Percentiles rank a stretch among this genome's conserved stretches.
These are phyloP conservation scores for Rosa lucieae DNA, from an alignment of 306 rosid genomes.

Conservation along the genomic window DNA sequence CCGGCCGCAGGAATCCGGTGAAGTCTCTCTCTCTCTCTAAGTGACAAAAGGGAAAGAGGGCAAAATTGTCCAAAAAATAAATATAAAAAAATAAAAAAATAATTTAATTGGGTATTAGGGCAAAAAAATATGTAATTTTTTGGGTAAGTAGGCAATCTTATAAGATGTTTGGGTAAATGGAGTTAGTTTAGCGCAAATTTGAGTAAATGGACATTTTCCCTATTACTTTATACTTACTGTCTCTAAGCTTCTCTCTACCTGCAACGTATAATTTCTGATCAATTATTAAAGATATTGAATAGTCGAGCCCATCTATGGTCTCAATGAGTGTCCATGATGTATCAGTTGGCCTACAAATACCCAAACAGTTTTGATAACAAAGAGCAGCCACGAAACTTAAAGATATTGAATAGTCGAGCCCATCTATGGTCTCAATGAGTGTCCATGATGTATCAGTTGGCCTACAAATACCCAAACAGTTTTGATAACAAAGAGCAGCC, in stretches of 20 bases:
- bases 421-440: neutral
- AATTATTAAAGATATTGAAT: too few relatives aligned
- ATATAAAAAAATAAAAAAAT: too few relatives aligned
- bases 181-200: too few relatives aligned
- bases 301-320: neutral
- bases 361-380: neutral
- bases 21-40: too few relatives aligned
- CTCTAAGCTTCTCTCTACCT: neutral
- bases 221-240: neutral
- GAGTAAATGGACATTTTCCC: too few relatives aligned
- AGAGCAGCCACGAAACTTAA: neutral
- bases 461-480: neutral
- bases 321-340: neutral
- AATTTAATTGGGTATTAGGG: too few relatives aligned
- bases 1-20: too few relatives aligned
- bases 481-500: neutral
- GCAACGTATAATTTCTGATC: neutral
- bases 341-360: neutral
- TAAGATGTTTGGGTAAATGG: too few relatives aligned
- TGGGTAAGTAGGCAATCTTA: too few relatives aligned
- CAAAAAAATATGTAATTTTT: too few relatives aligned
- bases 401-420: neutral
- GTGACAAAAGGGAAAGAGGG: too few relatives aligned
- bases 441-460: neutral
- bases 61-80: too few relatives aligned